phyloP scores from a whole-genome alignment of 2,329 filamentous ascomycete genomes.

The Calonectria fujianensis region DNA sequence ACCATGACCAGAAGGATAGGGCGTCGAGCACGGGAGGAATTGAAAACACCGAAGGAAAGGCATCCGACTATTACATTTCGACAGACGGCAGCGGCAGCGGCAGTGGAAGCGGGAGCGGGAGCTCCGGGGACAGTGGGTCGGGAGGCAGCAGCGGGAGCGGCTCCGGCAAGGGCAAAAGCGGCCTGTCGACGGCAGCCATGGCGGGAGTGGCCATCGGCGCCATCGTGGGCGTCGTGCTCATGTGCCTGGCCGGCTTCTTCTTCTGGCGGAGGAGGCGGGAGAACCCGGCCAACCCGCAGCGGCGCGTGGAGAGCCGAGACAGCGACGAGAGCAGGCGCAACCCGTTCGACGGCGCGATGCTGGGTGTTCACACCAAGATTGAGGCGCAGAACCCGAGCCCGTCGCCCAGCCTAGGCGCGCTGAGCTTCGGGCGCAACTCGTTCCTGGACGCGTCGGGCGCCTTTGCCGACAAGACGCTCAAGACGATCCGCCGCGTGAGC shows the following conservation, averaged over 20 bases:
- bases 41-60: conserved; percentile 53
- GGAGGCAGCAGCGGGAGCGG: conserved; percentile 5
- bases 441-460: conserved; percentile 49
- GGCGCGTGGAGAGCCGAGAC: conserved; percentile 48
- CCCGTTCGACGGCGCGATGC: conserved; percentile 49
- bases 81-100: conserved; percentile 23
- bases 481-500: conserved; percentile 54
- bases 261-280: conserved; percentile 46
- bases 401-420: conserved; percentile 47
- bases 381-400: conserved; percentile 52
- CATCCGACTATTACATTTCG: conserved; percentile 52
- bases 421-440: conserved; percentile 54
- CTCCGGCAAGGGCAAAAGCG: conserved; percentile 40
- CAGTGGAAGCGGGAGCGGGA: conserved; percentile 8
- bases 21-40: conserved; percentile 55
- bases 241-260: conserved; percentile 44
- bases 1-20: conserved; percentile 53
- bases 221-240: conserved; percentile 33
- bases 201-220: conserved; percentile 51
- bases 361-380: conserved; percentile 55
- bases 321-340: conserved; percentile 40
- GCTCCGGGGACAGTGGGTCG: neutral
- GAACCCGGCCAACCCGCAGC: neutral
- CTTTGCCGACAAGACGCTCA: conserved; percentile 48
- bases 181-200: conserved; percentile 52